Conservation (phyloP, 2,329 filamentous ascomycete genomes). For the Trichoderma sp. region DNA sequence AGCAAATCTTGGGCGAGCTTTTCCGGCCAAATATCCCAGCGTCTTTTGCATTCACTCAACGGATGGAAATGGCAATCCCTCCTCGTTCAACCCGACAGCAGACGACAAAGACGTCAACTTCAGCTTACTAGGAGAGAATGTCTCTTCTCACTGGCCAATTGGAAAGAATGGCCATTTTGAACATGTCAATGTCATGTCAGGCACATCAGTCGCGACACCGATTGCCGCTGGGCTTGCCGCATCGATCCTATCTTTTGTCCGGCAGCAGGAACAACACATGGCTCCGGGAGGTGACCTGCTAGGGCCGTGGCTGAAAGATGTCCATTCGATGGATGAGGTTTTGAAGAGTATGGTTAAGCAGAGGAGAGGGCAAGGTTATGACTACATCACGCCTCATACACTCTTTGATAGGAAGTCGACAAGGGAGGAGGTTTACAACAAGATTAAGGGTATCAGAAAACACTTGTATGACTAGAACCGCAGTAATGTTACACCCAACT, state of each 20-base stretch:
- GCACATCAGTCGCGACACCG: not conserved
- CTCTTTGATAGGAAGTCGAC: not conserved
- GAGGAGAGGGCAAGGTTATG: not conserved
- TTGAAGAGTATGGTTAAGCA: constrained; percentile 4
- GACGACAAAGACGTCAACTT: constrained; percentile 1
- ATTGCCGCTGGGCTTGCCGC: constrained; percentile 6
- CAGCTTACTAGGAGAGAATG: not conserved
- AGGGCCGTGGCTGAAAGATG: not conserved
- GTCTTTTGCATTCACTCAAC: constrained; percentile 11
- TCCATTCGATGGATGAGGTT: not conserved
- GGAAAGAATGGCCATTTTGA: not conserved
- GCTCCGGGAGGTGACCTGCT: not conserved
- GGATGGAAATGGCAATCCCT: not conserved
- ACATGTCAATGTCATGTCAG: not conserved
- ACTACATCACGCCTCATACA: not conserved
- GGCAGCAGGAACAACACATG: not conserved
- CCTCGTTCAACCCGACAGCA: not conserved
- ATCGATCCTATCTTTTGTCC: not conserved
- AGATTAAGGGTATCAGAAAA: not conserved
- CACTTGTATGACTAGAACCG: constrained; percentile 2
- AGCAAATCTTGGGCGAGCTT: not conserved
- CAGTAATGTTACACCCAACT: not conserved
- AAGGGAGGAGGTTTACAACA: not conserved
- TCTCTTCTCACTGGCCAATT: not conserved
- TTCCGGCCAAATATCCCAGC: not conserved